Base-by-base conservation (phyloP, 2,329 filamentous ascomycete species). In the Aspergillus sp. region DNA sequence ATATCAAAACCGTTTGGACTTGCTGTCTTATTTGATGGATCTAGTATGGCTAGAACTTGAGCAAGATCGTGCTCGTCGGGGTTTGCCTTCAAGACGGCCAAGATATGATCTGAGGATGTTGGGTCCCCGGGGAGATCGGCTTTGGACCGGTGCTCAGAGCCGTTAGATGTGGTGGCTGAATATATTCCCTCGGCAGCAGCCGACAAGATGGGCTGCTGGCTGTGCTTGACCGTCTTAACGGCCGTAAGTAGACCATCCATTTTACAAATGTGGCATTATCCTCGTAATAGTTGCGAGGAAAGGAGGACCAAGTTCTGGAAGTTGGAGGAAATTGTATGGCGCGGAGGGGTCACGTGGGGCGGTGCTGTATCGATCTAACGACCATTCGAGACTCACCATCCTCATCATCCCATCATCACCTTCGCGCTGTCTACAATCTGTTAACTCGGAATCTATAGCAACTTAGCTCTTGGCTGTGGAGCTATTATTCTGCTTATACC, bases 1-100 rank as follows among this genome's bases (percentile, higher is more conserved):
- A 94, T 82, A 66, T 85, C 84, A 70, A 89, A 86, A 12, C 63
- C 59, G 21, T 63, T 60, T 48, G 71, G 52, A 13, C 67, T 23
- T 45, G 50, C 51, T 5, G 60, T 58, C 23, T 66, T 70, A 52
- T 67, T 72, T 30, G 67, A 69, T 13, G 76, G 74, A 59, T 79
- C 76, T 43, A 82, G 65, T 38, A 65, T 72, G 23, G 63, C 58
- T 41, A 81, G 65, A 28, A 70, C 64, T 4, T 65, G 56, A 38
- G 63, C 64, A 7, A 82, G 63, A 9, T 72, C 64, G 36, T 72
- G 65, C 41, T 69, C 64, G 51, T 74, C 69, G 3, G 81, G 80
- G 25, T 76, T 72, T 5, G 74, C 77, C 63, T 73, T 75, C 23
- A 82, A 70, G 58, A 72, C 62, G 50, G 75, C 68, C 39, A 82